Base-by-base conservation (phyloP, 2,329 filamentous ascomycete species). In the Talaromyces pinophilus region DNA sequence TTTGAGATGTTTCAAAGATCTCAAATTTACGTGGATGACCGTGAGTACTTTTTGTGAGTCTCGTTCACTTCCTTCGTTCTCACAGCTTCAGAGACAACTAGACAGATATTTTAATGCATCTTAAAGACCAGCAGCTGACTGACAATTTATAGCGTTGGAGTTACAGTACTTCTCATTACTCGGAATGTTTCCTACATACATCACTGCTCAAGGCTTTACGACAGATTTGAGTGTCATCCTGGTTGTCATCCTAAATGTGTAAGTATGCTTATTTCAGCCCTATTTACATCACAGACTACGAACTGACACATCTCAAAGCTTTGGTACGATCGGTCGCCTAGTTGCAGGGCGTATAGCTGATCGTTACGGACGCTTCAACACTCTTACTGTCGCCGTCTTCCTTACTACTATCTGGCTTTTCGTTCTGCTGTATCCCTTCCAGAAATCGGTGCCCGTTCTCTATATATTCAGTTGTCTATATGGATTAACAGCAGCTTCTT, bases 401-500 rank as follows among this genome's bases (percentile, higher is more conserved):
- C 59, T 74, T 5, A 78, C 75, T 0, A 69, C 79, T 0, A 42
- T 82, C 7, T 73, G 78, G 11, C 82, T 82, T 22, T 80, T 80
- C 1, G 74, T 75, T 0, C 74, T 84, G n/a, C 79, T 82, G 68
- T 72, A 84, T 0, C 82, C 82, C 0, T 82, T 83, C 63, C 81
- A 78, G 1, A 74, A 76, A 15, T 75, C 75, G 1, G 68, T 80
- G 0, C 71, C 72, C 0, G 77, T 76, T 0, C 69, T 83, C 2
- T 83, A 82, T 62, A 70, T 76, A 2, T 82, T 82, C 52, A 74
- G 78, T 17, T 77, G 76, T 0, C 59, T 84, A 0, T 85, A 82
- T 71, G 83, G 83, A 0, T 77, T 84, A 17, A 80, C 78, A 0
- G 82, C 81, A 0, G 82, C 82, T 0, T 81, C 81, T 0, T 84